Conservation (phyloP, 805 yeast genomes). For the Candida boleticola region DNA sequence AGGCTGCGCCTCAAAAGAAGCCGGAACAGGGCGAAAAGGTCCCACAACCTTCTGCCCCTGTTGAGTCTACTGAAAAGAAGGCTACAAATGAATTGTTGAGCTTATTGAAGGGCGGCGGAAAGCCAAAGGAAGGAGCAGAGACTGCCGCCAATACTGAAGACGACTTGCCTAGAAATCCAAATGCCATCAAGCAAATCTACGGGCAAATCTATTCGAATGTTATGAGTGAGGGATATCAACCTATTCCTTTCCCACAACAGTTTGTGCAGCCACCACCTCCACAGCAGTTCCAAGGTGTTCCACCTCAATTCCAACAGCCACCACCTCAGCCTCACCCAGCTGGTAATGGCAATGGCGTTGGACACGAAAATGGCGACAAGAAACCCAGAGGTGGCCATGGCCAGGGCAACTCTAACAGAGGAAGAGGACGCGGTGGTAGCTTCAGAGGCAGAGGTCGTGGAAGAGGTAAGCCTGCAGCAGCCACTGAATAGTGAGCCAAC, state of each 20-base stretch:
- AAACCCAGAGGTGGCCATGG: conserved; percentile 4
- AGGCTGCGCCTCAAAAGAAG: neutral
- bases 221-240: conserved; percentile 34
- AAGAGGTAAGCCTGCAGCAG: conserved; percentile 8
- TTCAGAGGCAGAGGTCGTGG: conserved; percentile 16
- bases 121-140: neutral
- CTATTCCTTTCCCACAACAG: conserved; percentile 5
- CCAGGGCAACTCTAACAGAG: conserved; percentile 1
- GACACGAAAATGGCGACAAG: conserved; percentile 1
- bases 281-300: conserved; percentile 6
- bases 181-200: conserved; percentile 40
- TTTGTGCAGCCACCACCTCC: conserved; percentile 6
- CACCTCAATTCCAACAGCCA: conserved; percentile 5
- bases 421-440: conserved; percentile 16
- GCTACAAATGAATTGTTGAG: conserved; percentile 43
- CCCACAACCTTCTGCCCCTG: neutral
- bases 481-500: no score
- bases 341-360: conserved; percentile 2
- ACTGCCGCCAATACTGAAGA: conserved; percentile 14
- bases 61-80: conserved; percentile 12
- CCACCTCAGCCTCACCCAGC: neutral
- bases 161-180: conserved; percentile 16
- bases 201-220: conserved; percentile 44
- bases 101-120: conserved; percentile 36
- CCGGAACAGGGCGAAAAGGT: conserved; percentile 3